Evolutionary conservation across 371 early-diverging fungal species (phyloP), one percentile per base, ranked within the genome.

Genomic region (Apophysomyces sp.): DNA sequence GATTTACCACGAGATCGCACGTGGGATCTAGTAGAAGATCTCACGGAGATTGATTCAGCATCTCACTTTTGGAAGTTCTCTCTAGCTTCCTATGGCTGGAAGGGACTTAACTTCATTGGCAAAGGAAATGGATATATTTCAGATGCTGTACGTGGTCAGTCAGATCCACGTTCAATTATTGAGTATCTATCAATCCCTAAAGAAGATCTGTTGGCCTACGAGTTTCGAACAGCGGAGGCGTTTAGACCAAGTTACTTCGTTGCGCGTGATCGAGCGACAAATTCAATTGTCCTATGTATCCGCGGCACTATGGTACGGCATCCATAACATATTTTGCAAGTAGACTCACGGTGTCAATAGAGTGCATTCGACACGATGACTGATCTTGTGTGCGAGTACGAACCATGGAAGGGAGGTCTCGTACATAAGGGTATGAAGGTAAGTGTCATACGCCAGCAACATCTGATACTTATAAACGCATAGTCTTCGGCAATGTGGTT

Each of bases 321-420:
- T 16, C 15, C 16, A n/a, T 8, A 26, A 16, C 9, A 15, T 18
- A 6, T 1, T 18, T 36, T n/a, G 12, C 44, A 26, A n/a, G 9
- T 21, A 8, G 2, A 40, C 28, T 32, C 6, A 26, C 11, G 37
- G 7, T 18, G 18, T 21, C 15, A 7, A 32, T 71, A 89, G 89
- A 94, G 92, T 52, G 77, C 86, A 0, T 84, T 88, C 63, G 95
- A 95, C 66, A 86, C 93, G 2, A 66, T 95, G 58, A 94, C 95
- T 0, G 95, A 95, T 66, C 68, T 94, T 24, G 88, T 89, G 0
- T 94, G 94, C 57, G 94, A 94, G 65, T 94, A 94, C 61, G 85
- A 87, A 52, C 89, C 83, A 28, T 94, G 95, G 94, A 84, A 86
- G 55, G 94, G 93, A 32, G 94, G 94, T 1, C 77, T 93, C 15